Conservation (phyloP, 805 yeast species). For the Yamadazyma philogaea region DNA sequence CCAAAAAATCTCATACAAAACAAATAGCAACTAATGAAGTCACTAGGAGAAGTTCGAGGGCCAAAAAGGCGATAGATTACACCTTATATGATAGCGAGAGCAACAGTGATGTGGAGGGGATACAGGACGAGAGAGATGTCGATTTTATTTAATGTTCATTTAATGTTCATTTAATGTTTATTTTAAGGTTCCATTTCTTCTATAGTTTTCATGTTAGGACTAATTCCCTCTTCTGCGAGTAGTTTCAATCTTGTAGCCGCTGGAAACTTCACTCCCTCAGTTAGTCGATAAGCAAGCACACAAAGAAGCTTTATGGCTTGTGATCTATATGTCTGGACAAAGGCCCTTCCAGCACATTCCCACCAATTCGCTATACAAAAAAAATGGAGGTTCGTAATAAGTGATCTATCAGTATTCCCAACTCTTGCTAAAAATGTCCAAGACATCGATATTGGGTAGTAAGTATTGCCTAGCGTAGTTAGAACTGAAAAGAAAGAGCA, state of each 20-base stretch:
- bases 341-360: slow-evolving; percentile 71
- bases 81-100: slow-evolving; percentile 7
- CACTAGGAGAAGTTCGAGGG: slow-evolving; percentile 44
- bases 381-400: slow-evolving; percentile 67
- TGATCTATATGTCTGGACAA: slow-evolving; percentile 55
- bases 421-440: slow-evolving; percentile 78
- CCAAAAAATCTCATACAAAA: not conserved
- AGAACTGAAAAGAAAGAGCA: slow-evolving; percentile 75
- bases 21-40: slow-evolving; percentile 15
- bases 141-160: not conserved
- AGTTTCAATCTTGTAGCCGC: slow-evolving; percentile 77
- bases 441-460: slow-evolving; percentile 44
- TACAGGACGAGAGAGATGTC: not conserved
- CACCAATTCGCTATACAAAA: slow-evolving; percentile 81
- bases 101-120: not conserved
- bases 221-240: slow-evolving; percentile 75
- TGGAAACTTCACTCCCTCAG: slow-evolving; percentile 49
- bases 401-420: slow-evolving; percentile 51
- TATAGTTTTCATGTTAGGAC: slow-evolving; percentile 46
- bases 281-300: slow-evolving; percentile 10
- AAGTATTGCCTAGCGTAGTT: slow-evolving; percentile 44
- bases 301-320: slow-evolving; percentile 57
- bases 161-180: not conserved
- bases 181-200: slow-evolving; percentile 37
- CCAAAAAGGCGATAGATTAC: slow-evolving; percentile 34